Conservation (phyloP, 2,329 filamentous ascomycete genomes). For the Chaetomium sp. region DNA sequence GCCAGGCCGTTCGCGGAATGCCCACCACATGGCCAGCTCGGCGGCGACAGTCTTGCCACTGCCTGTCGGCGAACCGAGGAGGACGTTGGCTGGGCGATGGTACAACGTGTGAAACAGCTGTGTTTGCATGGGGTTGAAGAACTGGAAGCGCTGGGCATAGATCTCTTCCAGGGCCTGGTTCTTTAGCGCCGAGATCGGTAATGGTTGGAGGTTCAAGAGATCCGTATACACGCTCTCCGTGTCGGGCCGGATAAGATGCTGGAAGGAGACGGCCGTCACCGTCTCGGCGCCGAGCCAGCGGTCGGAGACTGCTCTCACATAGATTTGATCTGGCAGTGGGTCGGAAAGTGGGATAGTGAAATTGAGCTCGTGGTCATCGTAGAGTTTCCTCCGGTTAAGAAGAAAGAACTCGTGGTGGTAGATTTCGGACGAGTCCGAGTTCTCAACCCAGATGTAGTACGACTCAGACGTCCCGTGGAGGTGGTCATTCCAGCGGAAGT, state of each 20-base stretch:
- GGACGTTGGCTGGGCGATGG: constrained; percentile 85
- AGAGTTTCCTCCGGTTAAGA: constrained; percentile 81
- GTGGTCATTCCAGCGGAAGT: constrained; percentile 93
- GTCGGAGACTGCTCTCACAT: constrained; percentile 91
- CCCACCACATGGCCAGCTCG: constrained; percentile 99
- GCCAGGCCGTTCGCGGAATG: constrained; percentile 88
- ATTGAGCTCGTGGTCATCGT: constrained; percentile 96
- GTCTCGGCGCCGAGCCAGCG: constrained; percentile 96
- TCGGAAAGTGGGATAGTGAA: constrained; percentile 96
- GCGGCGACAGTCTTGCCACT: constrained; percentile 97
- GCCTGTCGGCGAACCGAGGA: constrained; percentile 92
- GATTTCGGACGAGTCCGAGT: constrained; percentile 95
- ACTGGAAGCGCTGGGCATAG: constrained; percentile 86
- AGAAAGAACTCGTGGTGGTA: constrained; percentile 99
- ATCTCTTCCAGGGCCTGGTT: constrained; percentile 86
- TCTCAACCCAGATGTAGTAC: constrained; percentile 99
- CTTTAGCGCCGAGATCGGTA: constrained; percentile 83
- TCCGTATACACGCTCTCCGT: constrained; percentile 98
- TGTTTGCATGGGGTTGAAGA: constrained; percentile 99
- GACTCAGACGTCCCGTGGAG: constrained; percentile 93
- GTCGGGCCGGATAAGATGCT: constrained; percentile 94
- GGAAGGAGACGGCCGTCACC: constrained; percentile 92
- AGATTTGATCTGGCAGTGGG: constrained; percentile 92
- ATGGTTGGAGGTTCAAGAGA: constrained; percentile 84
- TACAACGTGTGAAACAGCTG: constrained; percentile 98